phyloP scores from a whole-genome alignment of 2,329 filamentous ascomycete genomes.

The Colletotrichum spinosum region DNA sequence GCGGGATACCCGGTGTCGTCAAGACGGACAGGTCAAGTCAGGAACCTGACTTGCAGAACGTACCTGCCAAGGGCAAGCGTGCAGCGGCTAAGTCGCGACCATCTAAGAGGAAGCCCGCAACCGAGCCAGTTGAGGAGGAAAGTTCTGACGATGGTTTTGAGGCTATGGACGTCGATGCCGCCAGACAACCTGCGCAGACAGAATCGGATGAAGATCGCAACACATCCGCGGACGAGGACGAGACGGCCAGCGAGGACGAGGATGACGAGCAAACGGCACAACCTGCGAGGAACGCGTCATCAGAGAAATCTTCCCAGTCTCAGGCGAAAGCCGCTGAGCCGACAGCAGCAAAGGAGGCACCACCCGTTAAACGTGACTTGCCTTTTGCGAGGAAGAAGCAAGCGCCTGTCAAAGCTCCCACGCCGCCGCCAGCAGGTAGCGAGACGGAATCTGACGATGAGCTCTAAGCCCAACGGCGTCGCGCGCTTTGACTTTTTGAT shows the following conservation, averaged over 20 bases:
- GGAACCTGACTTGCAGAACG: slow-evolving; percentile 42
- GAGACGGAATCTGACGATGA: slow-evolving; percentile 70
- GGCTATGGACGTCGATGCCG: slow-evolving; percentile 62
- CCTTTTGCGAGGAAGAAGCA: slow-evolving; percentile 57
- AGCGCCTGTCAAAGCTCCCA: slow-evolving; percentile 40
- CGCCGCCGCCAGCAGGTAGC: slow-evolving; percentile 48
- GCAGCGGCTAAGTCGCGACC: slow-evolving; percentile 52
- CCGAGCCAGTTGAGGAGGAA: slow-evolving; percentile 48
- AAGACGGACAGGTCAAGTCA: slow-evolving; percentile 44
- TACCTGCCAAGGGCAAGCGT: slow-evolving; percentile 40
- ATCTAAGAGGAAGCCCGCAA: slow-evolving; percentile 62
- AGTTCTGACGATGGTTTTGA: slow-evolving; percentile 61
- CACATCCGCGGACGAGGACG: slow-evolving; percentile 52
- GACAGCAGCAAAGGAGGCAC: slow-evolving; percentile 32
- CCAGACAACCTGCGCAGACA: slow-evolving; percentile 36
- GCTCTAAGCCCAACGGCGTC: slow-evolving; percentile 49
- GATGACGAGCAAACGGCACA: slow-evolving; percentile 49
- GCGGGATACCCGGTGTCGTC: slow-evolving; percentile 53
- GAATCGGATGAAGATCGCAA: slow-evolving; percentile 50
- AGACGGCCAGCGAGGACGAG: slow-evolving; percentile 57
- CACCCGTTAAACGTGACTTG: slow-evolving; percentile 54
- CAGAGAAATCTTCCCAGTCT: slow-evolving; percentile 22
- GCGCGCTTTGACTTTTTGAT: too few species aligned
- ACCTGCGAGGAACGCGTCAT: slow-evolving; percentile 11
- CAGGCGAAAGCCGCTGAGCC: slow-evolving; percentile 14